Base-by-base conservation (phyloP, 2,329 filamentous ascomycete species). In the Exutisphaerella laricina region DNA sequence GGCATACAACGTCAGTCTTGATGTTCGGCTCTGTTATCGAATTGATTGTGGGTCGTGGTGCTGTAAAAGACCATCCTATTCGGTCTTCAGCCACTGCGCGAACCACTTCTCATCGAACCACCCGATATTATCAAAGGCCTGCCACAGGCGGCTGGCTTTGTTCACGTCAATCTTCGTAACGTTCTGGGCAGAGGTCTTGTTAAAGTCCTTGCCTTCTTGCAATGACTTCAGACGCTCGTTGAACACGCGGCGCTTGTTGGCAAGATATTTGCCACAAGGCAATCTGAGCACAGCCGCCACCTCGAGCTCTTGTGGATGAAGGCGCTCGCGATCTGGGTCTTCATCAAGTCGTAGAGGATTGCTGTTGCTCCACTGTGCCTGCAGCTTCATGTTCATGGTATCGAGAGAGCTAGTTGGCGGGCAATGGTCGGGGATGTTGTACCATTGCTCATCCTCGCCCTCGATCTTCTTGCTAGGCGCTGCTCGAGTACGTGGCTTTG, bases 81-180 rank as follows among this genome's bases (percentile, higher is more conserved):
- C n/a, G n/a, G n/a, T n/a, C n/a, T n/a, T n/a, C 26, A 57, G 21
- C 17, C 43, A 50, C 30, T 50, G 28, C 41, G 51, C 32, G 46
- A 58, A 57, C 46, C 48, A 53, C 32, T 53, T 43, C 39, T 53
- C 44, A 26, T 61, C 55, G 17, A 61, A 61, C 59, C 59, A 62
- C 8, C 59, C 59, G 10, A 56, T 54, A n/a, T 48, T 83, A 37
- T 95, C 85, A 61, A 87, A 97, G 4, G 88, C 88, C 26, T 81
- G 82, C 85, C 88, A 95, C 34, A 97, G 73, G 65, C 90, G 90
- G 53, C 87, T 94, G 3, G 89, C 88, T 72, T 96, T 97, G 73
- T 96, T 96, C 63, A 97, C 90, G 58, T 97, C 90, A 51, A 96
- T 95, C 71, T 94, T 94, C 75, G 88, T 94, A n/a, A 87, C 88